Conservation (phyloP, 192 early-diverging fungal species). For the Allomyces javanicus region DNA sequence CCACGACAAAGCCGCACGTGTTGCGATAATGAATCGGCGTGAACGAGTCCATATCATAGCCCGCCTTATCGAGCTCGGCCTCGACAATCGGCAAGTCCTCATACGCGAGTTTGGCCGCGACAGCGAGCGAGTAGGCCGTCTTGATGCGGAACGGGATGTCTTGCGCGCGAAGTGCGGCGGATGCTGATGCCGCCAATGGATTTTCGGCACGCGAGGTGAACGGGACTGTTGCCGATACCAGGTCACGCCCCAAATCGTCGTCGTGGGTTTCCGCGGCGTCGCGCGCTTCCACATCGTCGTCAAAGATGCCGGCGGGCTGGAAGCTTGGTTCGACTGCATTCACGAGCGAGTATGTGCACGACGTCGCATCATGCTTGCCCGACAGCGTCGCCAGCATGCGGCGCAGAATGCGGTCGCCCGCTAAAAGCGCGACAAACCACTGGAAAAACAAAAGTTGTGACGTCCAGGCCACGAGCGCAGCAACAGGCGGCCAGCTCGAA, state of each 20-base stretch:
- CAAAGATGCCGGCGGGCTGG: neutral
- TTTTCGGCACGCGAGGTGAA: no score
- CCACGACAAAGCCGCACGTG: neutral
- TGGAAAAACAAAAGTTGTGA: neutral
- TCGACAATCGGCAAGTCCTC: neutral
- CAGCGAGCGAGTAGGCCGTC: neutral
- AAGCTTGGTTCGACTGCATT: neutral
- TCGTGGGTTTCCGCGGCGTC: neutral
- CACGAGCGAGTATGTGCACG: neutral
- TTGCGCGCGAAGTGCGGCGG: neutral
- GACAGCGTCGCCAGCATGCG: neutral
- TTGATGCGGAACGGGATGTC: neutral
- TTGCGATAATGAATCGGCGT: neutral
- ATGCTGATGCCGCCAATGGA: neutral
- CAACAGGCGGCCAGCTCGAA: neutral
- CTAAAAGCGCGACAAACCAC: neutral
- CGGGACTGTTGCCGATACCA: no score
- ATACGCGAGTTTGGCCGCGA: neutral
- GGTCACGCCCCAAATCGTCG: no score
- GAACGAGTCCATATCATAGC: neutral
- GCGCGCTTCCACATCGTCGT: no score
- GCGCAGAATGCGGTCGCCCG: neutral
- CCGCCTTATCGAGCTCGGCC: neutral
- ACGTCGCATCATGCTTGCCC: neutral
- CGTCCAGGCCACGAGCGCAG: neutral